Conservation (phyloP, 805 yeast species). For the Saturnispora dispora region DNA sequence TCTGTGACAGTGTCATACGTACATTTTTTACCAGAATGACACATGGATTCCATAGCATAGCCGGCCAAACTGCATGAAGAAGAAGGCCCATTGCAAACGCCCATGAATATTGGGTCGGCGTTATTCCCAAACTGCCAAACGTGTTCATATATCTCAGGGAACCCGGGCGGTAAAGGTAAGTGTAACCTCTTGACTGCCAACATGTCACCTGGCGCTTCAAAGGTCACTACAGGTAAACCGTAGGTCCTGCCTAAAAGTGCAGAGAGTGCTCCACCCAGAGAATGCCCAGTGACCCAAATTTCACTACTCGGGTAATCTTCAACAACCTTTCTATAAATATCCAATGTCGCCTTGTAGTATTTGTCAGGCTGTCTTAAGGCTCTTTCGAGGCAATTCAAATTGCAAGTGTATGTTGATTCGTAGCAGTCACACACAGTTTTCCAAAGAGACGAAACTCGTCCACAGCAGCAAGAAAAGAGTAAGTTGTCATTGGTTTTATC, state of each 20-base stretch:
- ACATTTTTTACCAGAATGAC: conserved; percentile 86
- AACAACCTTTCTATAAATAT: conserved; percentile 66
- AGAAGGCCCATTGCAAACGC: conserved; percentile 91
- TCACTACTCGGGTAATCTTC: conserved; percentile 56
- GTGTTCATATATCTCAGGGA: conserved; percentile 67
- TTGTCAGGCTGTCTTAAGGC: conserved; percentile 68
- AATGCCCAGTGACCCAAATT: conserved; percentile 92
- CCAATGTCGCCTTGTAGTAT: conserved; percentile 72
- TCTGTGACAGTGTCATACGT: conserved; percentile 85
- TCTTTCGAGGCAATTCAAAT: conserved; percentile 74
- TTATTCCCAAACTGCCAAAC: conserved; percentile 96
- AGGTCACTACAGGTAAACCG: conserved; percentile 84
- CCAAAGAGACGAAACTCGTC: conserved; percentile 86
- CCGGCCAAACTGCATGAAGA: conserved; percentile 87
- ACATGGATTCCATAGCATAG: conserved; percentile 92
- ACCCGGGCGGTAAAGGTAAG: conserved; percentile 87
- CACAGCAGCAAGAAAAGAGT: conserved; percentile 92
- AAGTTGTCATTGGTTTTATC: conserved; percentile 86
- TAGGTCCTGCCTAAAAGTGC: conserved; percentile 77
- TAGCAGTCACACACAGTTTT: conserved; percentile 93
- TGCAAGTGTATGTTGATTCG: conserved; percentile 73
- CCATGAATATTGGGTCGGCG: conserved; percentile 95
- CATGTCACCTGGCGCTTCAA: conserved; percentile 89
- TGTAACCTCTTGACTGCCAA: conserved; percentile 78
- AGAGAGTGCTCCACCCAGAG: conserved; percentile 85